phyloP scores from a whole-genome alignment of 257 asterid genomes.

The Primulina eburnea region DNA sequence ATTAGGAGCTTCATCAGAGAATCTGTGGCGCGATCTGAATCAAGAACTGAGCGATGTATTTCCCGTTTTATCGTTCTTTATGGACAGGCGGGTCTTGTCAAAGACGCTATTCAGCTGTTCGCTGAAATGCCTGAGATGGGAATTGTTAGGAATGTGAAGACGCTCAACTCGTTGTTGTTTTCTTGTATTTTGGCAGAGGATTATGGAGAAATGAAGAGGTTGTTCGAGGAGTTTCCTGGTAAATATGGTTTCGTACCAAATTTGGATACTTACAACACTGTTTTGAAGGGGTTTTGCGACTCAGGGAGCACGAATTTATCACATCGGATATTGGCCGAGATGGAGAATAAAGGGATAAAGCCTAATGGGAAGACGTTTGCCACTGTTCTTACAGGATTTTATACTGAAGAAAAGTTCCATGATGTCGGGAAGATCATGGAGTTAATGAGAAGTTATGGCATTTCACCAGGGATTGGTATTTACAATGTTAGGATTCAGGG shows the following conservation, averaged over 20 bases:
- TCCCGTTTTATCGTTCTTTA: too few species aligned
- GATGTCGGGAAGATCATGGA: slow-evolving; percentile 65
- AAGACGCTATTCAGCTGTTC: too few species aligned
- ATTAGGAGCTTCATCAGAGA: too few species aligned
- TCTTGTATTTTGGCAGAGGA: slow-evolving; percentile 61
- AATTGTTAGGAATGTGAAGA: too few species aligned
- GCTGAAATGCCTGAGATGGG: too few species aligned
- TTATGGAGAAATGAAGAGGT: slow-evolving; percentile 53
- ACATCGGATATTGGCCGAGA: slow-evolving; percentile 62
- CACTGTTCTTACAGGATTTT: slow-evolving; percentile 57
- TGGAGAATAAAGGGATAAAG: slow-evolving; percentile 57
- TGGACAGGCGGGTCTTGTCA: too few species aligned
- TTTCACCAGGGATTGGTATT: slow-evolving; percentile 46
- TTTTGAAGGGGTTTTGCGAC: slow-evolving; percentile 59
- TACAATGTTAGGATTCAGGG: slow-evolving; percentile 66
- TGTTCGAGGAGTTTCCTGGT: slow-evolving; percentile 56
- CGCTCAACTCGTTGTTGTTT: slow-evolving; percentile 31
- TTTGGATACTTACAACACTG: slow-evolving; percentile 60
- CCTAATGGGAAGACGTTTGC: slow-evolving; percentile 57
- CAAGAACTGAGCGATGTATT: too few species aligned
- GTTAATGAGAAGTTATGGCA: slow-evolving; percentile 50
- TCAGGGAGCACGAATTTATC: slow-evolving; percentile 54
- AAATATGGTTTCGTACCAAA: slow-evolving; percentile 52
- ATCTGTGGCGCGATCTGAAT: too few species aligned
- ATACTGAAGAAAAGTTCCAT: slow-evolving; percentile 51